These are phyloP conservation scores for Epichloe gansuensis DNA, from an alignment of 2,329 filamentous ascomycete species.

Conservation along the genomic window DNA sequence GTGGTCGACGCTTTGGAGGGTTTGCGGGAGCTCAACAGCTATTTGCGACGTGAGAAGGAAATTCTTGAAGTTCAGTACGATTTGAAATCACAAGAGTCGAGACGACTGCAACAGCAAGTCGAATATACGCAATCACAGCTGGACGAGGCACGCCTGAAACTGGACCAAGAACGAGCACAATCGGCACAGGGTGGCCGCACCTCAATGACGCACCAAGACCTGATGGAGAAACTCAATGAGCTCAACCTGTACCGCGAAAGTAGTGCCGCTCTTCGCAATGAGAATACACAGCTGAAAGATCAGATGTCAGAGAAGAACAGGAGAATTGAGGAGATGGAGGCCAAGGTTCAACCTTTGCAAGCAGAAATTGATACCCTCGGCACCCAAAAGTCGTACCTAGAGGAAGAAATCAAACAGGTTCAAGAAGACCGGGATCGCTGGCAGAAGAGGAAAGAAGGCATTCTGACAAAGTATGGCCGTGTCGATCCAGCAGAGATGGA, in stretches of 20 bases:
- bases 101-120: conserved; percentile 79
- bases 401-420: conserved; percentile 78
- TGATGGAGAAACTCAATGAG: conserved; percentile 91
- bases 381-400: conserved; percentile 65
- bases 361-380: conserved; percentile 70
- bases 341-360: conserved; percentile 70
- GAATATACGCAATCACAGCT: conserved; percentile 78
- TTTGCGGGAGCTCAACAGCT: conserved; percentile 81
- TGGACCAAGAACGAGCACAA: conserved; percentile 75
- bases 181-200: conserved; percentile 61
- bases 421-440: conserved; percentile 87
- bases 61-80: conserved; percentile 96
- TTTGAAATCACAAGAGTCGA: conserved; percentile 74
- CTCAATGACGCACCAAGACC: conserved; percentile 70
- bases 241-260: conserved; percentile 94
- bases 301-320: conserved; percentile 62
- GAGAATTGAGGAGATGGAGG: conserved; percentile 61
- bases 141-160: conserved; percentile 76
- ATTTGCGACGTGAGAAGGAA: conserved; percentile 88
- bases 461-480: conserved; percentile 89
- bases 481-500: conserved; percentile 91
- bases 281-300: conserved; percentile 66
- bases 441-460: conserved; percentile 92
- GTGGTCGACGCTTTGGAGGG: conserved; percentile 54
- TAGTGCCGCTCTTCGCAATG: conserved; percentile 78